A percentile compares a stretch with the other conserved stretches of the same genome.
phyloP scores from a whole-genome alignment of 2,329 filamentous ascomycete species.

The Aspergillus sojae region DNA sequence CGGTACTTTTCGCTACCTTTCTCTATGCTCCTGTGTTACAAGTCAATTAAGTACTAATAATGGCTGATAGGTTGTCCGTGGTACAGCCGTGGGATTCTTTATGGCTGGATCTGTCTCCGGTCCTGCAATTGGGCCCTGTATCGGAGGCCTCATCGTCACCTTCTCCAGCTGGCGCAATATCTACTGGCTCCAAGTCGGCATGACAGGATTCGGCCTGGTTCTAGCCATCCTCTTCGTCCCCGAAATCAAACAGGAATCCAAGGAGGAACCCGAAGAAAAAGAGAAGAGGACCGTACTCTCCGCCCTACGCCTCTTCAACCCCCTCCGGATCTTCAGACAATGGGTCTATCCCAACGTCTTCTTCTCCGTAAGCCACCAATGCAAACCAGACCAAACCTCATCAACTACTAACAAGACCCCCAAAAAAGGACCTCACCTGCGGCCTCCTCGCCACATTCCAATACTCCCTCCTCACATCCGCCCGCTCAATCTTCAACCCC shows the following conservation, averaged over 20 bases:
- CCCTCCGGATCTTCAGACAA: slow-evolving; percentile 61
- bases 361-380: slow-evolving; percentile 52
- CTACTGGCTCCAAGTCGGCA: slow-evolving; percentile 74
- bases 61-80: slow-evolving; percentile 36
- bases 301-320: slow-evolving; percentile 59
- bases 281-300: slow-evolving; percentile 45
- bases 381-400: background rate
- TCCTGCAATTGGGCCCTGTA: slow-evolving; percentile 55
- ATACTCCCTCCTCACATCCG: slow-evolving; percentile 67
- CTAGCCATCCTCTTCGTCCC: slow-evolving; percentile 68
- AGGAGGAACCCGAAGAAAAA: slow-evolving; percentile 55
- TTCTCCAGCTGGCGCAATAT: slow-evolving; percentile 74
- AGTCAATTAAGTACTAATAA: background rate
- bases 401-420: slow-evolving; percentile 3
- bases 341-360: slow-evolving; percentile 71
- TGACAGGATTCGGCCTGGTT: slow-evolving; percentile 62
- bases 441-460: slow-evolving; percentile 70
- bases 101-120: slow-evolving; percentile 48
- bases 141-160: slow-evolving; percentile 78
- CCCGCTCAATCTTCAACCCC: slow-evolving; percentile 73
- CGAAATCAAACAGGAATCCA: slow-evolving; percentile 64
- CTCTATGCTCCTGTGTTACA: background rate
- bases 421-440: slow-evolving; percentile 35
- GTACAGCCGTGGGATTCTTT: slow-evolving; percentile 49
- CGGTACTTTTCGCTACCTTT: slow-evolving; percentile 24